phyloP scores from a whole-genome alignment of 441 rosid genomes.

The Pelargonium citronellum region DNA sequence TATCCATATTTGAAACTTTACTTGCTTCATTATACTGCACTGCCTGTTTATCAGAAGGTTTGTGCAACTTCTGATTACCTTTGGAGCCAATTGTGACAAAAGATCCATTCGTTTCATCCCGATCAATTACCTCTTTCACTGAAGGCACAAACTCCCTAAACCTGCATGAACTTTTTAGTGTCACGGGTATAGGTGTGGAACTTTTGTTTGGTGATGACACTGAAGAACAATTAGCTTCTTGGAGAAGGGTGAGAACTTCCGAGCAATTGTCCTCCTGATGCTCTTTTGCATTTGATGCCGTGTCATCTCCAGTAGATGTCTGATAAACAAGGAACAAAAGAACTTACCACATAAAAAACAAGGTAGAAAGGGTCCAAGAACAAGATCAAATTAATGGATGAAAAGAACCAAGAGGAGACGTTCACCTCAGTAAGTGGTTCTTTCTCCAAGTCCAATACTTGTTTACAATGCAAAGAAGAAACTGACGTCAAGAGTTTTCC shows the following conservation, averaged over 20 bases:
- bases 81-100: slow-evolving; percentile 27
- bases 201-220: slow-evolving; percentile 45
- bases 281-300: slow-evolving; percentile 42
- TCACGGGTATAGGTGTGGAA: slow-evolving; percentile 29
- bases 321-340: slow-evolving; percentile 25
- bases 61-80: slow-evolving; percentile 35
- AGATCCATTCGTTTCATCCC: slow-evolving; percentile 26
- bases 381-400: slow-evolving; percentile 12
- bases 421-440: slow-evolving; percentile 57
- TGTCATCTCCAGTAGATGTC: slow-evolving; percentile 43
- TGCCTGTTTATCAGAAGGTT: slow-evolving; percentile 35
- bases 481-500: slow-evolving; percentile 38
- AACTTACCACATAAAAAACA: slow-evolving; percentile 13
- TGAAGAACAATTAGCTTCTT: slow-evolving; percentile 50
- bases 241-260: slow-evolving; percentile 44
- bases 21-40: slow-evolving; percentile 42
- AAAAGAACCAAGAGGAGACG: slow-evolving; percentile 13
- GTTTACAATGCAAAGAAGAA: slow-evolving; percentile 44
- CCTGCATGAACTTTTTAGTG: slow-evolving; percentile 34
- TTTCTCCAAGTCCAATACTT: slow-evolving; percentile 58
- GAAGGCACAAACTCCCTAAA: slow-evolving; percentile 51
- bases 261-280: slow-evolving; percentile 61
- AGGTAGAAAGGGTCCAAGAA: slow-evolving; percentile 6
- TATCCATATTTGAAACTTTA: slow-evolving; percentile 40
- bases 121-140: slow-evolving; percentile 39